Conservation (phyloP, 1,284 basidiomycete species). For the Wolfiporia cocos region DNA sequence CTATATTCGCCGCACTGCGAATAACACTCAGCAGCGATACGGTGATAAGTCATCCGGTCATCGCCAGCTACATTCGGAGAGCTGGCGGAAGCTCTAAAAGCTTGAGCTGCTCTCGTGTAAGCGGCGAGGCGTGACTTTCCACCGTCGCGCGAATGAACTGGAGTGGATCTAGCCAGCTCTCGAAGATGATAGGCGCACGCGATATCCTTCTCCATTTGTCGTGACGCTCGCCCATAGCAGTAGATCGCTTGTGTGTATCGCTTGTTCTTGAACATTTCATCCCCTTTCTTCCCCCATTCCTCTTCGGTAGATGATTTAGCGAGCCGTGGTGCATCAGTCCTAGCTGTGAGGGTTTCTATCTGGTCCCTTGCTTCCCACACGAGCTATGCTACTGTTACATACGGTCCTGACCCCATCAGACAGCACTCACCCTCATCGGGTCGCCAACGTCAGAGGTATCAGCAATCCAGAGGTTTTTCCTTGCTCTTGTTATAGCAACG, state of each 20-base stretch:
- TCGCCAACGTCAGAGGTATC: conserved; percentile 52
- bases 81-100: conserved; percentile 42
- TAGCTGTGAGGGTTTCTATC: conserved; percentile 37
- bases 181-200: conserved; percentile 39
- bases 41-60: conserved; percentile 33
- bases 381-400: conserved; percentile 27
- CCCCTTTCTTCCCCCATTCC: conserved; percentile 52
- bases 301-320: conserved; percentile 39
- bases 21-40: conserved; percentile 50
- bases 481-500: conserved; percentile 63
- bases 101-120: conserved; percentile 40
- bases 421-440: conserved; percentile 58
- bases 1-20: conserved; percentile 32
- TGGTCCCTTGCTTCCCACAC: conserved; percentile 41
- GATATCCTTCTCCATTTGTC: conserved; percentile 37
- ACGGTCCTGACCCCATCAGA: no score
- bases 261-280: conserved; percentile 45
- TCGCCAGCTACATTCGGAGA: conserved; percentile 23
- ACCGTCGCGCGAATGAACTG: conserved; percentile 20
- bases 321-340: conserved; percentile 39
- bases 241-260: conserved; percentile 55
- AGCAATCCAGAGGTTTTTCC: conserved; percentile 62
- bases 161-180: conserved; percentile 28
- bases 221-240: conserved; percentile 51
- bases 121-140: conserved; percentile 25